Evolutionary conservation across 2,329 filamentous ascomycete genomes (phyloP).

Genomic region (Colletotrichum somersetense): DNA sequence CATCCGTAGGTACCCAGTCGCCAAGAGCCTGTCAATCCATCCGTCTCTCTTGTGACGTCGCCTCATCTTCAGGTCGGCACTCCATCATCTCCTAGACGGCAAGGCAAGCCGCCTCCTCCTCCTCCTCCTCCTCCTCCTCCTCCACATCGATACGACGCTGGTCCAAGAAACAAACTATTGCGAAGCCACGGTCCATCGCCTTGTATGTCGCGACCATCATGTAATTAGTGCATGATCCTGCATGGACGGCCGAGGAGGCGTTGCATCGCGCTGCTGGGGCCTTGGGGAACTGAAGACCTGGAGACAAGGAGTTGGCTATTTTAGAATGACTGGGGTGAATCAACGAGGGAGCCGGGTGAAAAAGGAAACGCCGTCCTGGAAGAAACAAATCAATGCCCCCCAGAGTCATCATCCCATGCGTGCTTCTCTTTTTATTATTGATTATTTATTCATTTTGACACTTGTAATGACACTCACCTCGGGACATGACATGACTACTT

Average conservation of each 20-base stretch:
- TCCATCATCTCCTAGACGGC: no score
- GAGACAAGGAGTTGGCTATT: constrained; percentile 18
- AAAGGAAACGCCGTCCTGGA: background rate
- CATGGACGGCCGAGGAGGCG: constrained; percentile 10
- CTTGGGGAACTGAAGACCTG: background rate
- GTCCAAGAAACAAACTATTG: background rate
- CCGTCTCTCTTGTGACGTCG: background rate
- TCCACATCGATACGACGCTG: background rate
- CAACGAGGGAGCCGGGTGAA: constrained; percentile 18
- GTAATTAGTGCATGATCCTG: background rate
- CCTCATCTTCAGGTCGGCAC: background rate
- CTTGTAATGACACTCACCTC: background rate
- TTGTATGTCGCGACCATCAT: background rate
- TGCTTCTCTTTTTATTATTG: background rate
- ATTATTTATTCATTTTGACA: no score
- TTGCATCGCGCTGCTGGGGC: constrained; percentile 8
- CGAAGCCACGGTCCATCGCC: background rate
- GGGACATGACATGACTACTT: background rate
- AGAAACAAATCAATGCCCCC: constrained; percentile 35
- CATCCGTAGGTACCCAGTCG: no score
- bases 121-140: background rate
- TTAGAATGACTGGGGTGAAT: constrained; percentile 23
- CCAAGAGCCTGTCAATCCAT: background rate
- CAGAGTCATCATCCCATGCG: background rate
- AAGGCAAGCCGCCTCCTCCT: constrained; percentile 16